phyloP scores from a whole-genome alignment of 2,329 filamentous ascomycete species.

The Eutypa lata region DNA sequence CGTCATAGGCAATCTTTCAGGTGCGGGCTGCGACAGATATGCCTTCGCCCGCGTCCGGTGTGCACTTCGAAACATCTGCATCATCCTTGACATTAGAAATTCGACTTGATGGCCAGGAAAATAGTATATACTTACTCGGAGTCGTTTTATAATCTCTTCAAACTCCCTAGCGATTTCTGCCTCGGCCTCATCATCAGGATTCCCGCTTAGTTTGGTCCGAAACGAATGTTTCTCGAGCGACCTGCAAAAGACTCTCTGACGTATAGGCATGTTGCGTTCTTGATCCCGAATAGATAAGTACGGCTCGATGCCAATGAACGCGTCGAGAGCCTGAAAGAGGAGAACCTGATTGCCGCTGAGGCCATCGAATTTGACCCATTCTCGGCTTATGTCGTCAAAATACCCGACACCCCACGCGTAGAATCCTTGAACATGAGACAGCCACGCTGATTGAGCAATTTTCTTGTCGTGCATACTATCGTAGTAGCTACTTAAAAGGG shows the following conservation, averaged over 20 bases:
- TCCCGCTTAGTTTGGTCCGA: too few species aligned
- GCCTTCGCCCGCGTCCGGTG: constrained; percentile 25
- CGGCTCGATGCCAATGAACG: constrained; percentile 29
- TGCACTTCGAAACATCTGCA: constrained; percentile 27
- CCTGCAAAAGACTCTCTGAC: too few species aligned
- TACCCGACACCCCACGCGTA: constrained; percentile 33
- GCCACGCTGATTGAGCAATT: constrained; percentile 27
- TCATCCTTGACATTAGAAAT: not conserved
- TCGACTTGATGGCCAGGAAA: too few species aligned
- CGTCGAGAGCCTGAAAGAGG: constrained; percentile 32
- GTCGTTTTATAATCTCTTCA: not conserved
- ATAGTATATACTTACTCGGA: not conserved
- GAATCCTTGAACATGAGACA: constrained; percentile 32
- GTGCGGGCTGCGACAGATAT: constrained; percentile 28
- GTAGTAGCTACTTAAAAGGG: constrained; percentile 24
- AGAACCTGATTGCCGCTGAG: constrained; percentile 33
- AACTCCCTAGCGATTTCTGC: too few species aligned
- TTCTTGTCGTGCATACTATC: constrained; percentile 23
- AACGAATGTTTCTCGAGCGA: too few species aligned
- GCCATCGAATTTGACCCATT: constrained; percentile 29
- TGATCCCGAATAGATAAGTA: too few species aligned
- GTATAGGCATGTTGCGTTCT: too few species aligned
- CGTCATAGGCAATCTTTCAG: constrained; percentile 33
- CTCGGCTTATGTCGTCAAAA: constrained; percentile 12
- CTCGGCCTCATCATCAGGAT: too few species aligned